Evolutionary conservation across 768 basidiomycete species (phyloP).

Genomic region (Xanthoconium purpureum): DNA sequence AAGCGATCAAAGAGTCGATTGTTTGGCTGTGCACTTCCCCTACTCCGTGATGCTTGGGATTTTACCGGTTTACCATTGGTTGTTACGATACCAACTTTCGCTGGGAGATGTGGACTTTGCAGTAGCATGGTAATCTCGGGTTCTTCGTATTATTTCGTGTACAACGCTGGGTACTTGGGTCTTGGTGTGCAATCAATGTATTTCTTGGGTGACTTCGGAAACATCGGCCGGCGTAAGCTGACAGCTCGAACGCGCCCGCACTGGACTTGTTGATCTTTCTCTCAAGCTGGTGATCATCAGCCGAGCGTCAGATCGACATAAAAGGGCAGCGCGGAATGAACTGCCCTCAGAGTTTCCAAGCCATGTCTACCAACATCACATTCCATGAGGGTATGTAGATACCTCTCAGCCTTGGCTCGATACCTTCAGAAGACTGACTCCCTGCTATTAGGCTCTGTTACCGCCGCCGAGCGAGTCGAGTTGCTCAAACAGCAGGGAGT

Average conservation of each 20-base stretch:
- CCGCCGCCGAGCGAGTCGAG: constrained; percentile 57
- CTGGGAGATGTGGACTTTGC: constrained; percentile 19
- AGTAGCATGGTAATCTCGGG: constrained; percentile 13
- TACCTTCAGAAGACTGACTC: not conserved
- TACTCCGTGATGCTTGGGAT: constrained; percentile 12
- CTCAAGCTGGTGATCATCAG: constrained; percentile 5
- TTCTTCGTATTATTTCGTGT: constrained; percentile 1
- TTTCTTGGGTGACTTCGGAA: constrained; percentile 4
- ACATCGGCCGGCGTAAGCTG: constrained; percentile 8
- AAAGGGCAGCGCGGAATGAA: constrained; percentile 1
- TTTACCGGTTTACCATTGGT: not conserved
- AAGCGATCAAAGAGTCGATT: constrained; percentile 60
- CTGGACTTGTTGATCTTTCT: constrained; percentile 6
- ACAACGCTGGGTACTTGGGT: not conserved
- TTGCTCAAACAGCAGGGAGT: constrained; percentile 79
- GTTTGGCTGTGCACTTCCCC: constrained; percentile 48
- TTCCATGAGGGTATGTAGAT: constrained; percentile 59
- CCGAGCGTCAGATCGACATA: constrained; percentile 2
- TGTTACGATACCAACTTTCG: constrained; percentile 17
- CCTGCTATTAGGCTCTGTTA: constrained; percentile 62
- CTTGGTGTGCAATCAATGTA: not conserved
- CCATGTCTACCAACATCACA: constrained; percentile 52
- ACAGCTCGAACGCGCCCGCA: not conserved
- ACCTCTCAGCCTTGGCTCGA: not conserved
- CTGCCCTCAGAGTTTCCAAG: not conserved